A percentile compares a stretch with the other conserved stretches of the same genome.
Conservation (phyloP, 2,329 filamentous ascomycete genomes). For the Ceratocystis destructans region DNA sequence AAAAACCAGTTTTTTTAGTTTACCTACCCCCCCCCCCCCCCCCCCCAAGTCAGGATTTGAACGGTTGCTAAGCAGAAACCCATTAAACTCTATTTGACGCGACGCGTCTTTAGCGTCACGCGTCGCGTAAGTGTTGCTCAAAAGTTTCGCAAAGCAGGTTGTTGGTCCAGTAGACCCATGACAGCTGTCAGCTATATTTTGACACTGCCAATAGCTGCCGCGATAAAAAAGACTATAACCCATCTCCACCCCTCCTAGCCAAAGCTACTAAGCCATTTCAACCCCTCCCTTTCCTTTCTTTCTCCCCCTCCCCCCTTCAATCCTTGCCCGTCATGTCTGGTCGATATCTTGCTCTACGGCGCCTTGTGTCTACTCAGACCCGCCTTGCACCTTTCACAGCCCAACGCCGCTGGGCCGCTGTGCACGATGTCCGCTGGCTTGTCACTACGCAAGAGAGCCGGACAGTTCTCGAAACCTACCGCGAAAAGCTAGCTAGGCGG, state of each 20-base stretch:
- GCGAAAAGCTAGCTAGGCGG: constrained; percentile 69
- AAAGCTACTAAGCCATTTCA: not conserved
- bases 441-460: constrained; percentile 59
- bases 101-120: constrained; percentile 1
- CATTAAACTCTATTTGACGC: constrained; percentile 10
- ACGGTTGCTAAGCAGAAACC: constrained; percentile 4
- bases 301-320: too few relatives aligned
- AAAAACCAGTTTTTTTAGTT: too few relatives aligned
- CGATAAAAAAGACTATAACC: not conserved
- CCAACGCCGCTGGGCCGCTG: constrained; percentile 79
- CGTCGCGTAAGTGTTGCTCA: not conserved
- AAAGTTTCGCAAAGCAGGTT: not conserved
- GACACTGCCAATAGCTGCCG: not conserved
- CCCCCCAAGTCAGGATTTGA: not conserved
- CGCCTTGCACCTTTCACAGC: constrained; percentile 13
- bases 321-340: constrained; percentile 7
- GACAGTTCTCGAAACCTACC: constrained; percentile 70
- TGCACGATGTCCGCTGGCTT: constrained; percentile 83
- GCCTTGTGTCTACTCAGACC: constrained; percentile 13
- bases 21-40: too few relatives aligned
- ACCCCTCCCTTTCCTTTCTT: not conserved
- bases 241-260: not conserved
- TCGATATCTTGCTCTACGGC: constrained; percentile 13
- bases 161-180: too few relatives aligned
- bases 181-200: not conserved